A percentile compares a stretch with the other conserved stretches of the same genome.
phyloP scores from a whole-genome alignment of 345 rosid species.

The Hypericum androsaemum region DNA sequence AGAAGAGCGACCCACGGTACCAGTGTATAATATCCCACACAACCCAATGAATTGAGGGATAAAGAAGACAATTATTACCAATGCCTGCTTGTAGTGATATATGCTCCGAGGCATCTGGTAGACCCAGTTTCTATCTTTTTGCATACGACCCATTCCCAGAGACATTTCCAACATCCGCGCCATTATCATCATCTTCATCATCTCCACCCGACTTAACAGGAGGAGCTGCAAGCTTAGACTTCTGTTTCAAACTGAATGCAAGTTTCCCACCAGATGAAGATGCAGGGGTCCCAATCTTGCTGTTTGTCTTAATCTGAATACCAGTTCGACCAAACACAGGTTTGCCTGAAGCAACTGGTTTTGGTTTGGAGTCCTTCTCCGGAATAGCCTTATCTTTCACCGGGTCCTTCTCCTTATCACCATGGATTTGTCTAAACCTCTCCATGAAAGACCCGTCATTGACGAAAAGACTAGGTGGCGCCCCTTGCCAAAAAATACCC shows the following conservation, averaged over 20 bases:
- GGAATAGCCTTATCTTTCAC: slow-evolving; percentile 22
- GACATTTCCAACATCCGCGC: slow-evolving; percentile 34
- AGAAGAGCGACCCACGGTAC: too few relatives aligned
- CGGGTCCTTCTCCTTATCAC: slow-evolving; percentile 47
- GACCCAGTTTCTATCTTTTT: slow-evolving; percentile 68
- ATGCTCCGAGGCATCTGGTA: slow-evolving; percentile 34
- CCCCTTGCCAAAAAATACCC: slow-evolving; percentile 36
- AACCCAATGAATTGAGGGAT: too few relatives aligned
- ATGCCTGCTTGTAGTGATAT: slow-evolving; percentile 40
- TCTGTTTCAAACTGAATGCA: slow-evolving; percentile 94
- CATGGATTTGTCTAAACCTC: slow-evolving; percentile 90
- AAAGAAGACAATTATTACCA: slow-evolving; percentile 66
- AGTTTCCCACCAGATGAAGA: slow-evolving; percentile 63
- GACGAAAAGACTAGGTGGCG: slow-evolving; percentile 66
- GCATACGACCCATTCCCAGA: slow-evolving; percentile 30
- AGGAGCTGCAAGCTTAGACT: slow-evolving; percentile 83
- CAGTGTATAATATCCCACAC: too few relatives aligned
- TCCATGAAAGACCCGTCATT: slow-evolving; percentile 99
- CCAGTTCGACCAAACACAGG: slow-evolving; percentile 30
- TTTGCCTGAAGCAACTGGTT: slow-evolving; percentile 43
- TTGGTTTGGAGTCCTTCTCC: slow-evolving; percentile 58
- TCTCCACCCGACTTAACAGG: slow-evolving; percentile 70
- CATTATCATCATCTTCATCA: slow-evolving; percentile 77
- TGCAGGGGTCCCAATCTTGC: slow-evolving; percentile 29
- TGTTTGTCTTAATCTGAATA: slow-evolving; percentile 41